These are phyloP conservation scores for Penicillium atrosanguineum DNA, from an alignment of 495 filamentous ascomycete species.

Conservation along the genomic window DNA sequence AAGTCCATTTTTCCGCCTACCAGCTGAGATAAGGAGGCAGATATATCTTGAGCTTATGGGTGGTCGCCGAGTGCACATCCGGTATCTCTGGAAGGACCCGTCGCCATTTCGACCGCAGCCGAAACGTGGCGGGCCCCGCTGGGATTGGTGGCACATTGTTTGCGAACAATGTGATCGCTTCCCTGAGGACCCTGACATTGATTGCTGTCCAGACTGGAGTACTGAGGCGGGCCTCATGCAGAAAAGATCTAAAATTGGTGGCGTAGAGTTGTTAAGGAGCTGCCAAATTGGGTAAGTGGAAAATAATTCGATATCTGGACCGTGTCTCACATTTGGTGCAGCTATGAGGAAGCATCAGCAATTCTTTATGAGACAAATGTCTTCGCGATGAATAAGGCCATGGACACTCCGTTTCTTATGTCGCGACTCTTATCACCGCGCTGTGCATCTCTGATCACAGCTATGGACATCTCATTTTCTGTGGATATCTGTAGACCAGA, in stretches of 20 bases:
- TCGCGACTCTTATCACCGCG: constrained; percentile 7
- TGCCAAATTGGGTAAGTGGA: constrained; percentile 17
- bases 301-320: neutral
- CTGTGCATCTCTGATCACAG: constrained; percentile 6
- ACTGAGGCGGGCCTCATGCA: neutral
- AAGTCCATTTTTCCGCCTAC: constrained; percentile 10
- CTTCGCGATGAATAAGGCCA: constrained; percentile 1
- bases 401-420: constrained; percentile 11
- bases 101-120: constrained; percentile 9
- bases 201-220: neutral
- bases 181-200: neutral
- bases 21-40: constrained; percentile 7
- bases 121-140: constrained; percentile 7
- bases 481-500: neutral
- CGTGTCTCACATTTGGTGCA: constrained; percentile 2
- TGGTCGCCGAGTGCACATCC: constrained; percentile 15
- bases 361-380: constrained; percentile 18
- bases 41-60: constrained; percentile 21
- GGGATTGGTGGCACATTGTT: constrained; percentile 16
- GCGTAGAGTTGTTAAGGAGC: constrained; percentile 16
- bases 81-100: constrained; percentile 5
- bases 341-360: constrained; percentile 15
- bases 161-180: constrained; percentile 7
- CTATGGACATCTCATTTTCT: constrained; percentile 11
- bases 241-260: constrained; percentile 3